phyloP scores from a whole-genome alignment of 78 protist genomes.

The Dictyostelium intermedium region DNA sequence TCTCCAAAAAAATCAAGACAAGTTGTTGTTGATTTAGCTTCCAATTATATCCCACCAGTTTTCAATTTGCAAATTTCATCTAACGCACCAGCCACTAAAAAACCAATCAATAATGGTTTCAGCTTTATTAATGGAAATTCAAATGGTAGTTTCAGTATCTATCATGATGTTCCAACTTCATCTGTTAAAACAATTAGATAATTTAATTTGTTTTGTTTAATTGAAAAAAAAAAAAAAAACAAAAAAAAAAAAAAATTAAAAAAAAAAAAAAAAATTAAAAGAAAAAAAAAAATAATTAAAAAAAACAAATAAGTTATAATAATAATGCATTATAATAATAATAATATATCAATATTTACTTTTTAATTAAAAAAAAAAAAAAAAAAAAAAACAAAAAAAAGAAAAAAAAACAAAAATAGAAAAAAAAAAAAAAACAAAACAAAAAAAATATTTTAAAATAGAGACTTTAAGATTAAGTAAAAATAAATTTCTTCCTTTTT shows the following conservation, averaged over 20 bases:
- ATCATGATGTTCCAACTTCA: background rate
- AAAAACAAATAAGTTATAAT: background rate
- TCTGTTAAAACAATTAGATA: slow-evolving; percentile 10
- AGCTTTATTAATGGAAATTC: background rate
- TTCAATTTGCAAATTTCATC: background rate
- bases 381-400: no score
- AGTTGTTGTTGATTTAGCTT: background rate
- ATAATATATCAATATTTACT: background rate
- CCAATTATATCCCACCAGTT: background rate
- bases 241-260: background rate
- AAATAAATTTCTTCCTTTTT: background rate
- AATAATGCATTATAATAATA: background rate
- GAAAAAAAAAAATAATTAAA: background rate
- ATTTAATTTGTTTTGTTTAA: background rate
- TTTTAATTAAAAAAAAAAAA: no score
- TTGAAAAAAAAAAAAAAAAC: background rate
- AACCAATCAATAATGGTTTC: background rate
- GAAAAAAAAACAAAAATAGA: no score
- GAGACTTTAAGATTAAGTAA: background rate
- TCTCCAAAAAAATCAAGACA: background rate
- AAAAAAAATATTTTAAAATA: no score
- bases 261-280: background rate
- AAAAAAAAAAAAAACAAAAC: no score
- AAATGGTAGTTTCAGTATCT: slow-evolving; percentile 3
- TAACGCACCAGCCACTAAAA: background rate